phyloP scores from a whole-genome alignment of 1,284 basidiomycete species.

The Phellopilus nigrolimitatus region DNA sequence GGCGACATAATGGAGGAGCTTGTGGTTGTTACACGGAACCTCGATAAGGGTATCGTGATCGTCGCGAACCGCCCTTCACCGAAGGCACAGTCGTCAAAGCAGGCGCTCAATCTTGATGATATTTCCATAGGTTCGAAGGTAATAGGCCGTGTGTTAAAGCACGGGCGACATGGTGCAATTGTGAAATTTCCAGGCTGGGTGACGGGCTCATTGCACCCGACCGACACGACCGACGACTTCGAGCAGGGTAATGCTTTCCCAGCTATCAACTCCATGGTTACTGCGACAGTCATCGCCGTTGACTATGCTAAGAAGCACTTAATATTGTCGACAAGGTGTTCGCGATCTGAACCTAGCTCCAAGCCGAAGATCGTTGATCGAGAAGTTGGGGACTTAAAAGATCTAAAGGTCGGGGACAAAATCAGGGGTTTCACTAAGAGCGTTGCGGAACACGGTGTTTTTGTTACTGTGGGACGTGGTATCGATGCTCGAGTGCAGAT shows the following conservation, averaged over 20 bases:
- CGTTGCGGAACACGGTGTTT: constrained; percentile 84
- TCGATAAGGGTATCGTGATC: constrained; percentile 84
- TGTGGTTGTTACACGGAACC: constrained; percentile 86
- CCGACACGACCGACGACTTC: constrained; percentile 81
- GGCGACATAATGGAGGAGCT: constrained; percentile 77
- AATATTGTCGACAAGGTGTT: constrained; percentile 74
- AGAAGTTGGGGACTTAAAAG: constrained; percentile 59
- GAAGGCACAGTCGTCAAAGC: constrained; percentile 41
- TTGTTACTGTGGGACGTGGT: constrained; percentile 79
- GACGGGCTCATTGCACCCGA: constrained; percentile 73
- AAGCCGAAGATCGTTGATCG: constrained; percentile 56
- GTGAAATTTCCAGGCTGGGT: constrained; percentile 71
- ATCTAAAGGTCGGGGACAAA: constrained; percentile 69
- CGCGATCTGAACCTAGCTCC: constrained; percentile 54
- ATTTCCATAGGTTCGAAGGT: constrained; percentile 70
- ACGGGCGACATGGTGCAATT: constrained; percentile 64
- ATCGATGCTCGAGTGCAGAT: constrained; percentile 93
- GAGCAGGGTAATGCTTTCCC: constrained; percentile 57
- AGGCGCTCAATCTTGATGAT: constrained; percentile 60
- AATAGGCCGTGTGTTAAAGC: constrained; percentile 71
- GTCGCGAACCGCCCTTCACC: constrained; percentile 69
- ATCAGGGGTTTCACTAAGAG: constrained; percentile 89
- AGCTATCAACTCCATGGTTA: constrained; percentile 59
- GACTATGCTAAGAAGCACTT: constrained; percentile 65
- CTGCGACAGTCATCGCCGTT: constrained; percentile 66